These are phyloP conservation scores for Cajanus cajan DNA, from an alignment of 306 rosid genomes.

Conservation along the genomic window DNA sequence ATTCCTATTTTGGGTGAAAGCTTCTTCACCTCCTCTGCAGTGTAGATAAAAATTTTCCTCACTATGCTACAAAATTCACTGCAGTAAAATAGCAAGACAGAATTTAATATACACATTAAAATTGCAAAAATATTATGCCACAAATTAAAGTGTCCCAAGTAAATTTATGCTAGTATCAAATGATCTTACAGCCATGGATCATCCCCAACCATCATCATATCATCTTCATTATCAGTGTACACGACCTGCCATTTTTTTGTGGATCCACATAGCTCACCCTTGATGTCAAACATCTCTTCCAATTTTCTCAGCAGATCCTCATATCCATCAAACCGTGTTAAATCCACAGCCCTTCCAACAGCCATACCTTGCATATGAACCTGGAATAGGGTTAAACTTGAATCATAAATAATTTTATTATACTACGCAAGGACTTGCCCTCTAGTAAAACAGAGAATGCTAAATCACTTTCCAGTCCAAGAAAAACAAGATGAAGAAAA, in stretches of 20 bases:
- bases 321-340: slow-evolving; percentile 73
- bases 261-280: slow-evolving; percentile 77
- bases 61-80: slow-evolving; percentile 94
- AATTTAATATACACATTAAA: slow-evolving; percentile 13
- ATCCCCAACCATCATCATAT: slow-evolving; percentile 98
- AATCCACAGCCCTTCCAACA: slow-evolving; percentile 97
- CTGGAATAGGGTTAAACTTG: slow-evolving; percentile 39
- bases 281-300: slow-evolving; percentile 93
- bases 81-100: slow-evolving; percentile 38
- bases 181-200: slow-evolving; percentile 95
- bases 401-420: slow-evolving; percentile 19
- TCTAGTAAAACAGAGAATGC: slow-evolving; percentile 3
- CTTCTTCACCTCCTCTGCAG: slow-evolving; percentile 86
- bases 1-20: slow-evolving; percentile 81
- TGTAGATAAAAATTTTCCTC: slow-evolving; percentile 90
- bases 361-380: slow-evolving; percentile 99
- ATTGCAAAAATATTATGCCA: not conserved
- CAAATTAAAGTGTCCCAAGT: not conserved
- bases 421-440: slow-evolving; percentile 6
- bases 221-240: slow-evolving; percentile 94
- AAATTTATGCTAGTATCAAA: slow-evolving; percentile 9
- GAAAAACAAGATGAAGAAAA: not conserved
- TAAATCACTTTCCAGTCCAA: slow-evolving; percentile 16
- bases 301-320: slow-evolving; percentile 77
- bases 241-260: slow-evolving; percentile 85